Evolutionary conservation across 2,329 filamentous ascomycete genomes (phyloP).

Genomic region (Ceratocystis alfenasii): DNA sequence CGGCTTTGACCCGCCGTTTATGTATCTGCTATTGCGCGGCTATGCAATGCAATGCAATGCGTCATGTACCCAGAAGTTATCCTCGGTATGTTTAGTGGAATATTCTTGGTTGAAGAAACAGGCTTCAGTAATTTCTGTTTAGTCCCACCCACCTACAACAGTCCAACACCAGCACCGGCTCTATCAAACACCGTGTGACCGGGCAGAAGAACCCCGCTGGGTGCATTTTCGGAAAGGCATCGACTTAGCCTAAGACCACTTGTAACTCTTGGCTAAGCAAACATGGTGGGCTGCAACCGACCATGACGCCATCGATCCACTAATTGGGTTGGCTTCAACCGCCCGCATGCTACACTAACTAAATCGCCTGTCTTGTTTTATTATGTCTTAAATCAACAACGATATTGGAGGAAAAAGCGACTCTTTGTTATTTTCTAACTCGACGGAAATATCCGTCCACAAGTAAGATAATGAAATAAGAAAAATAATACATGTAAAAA

Average conservation of each 20-base stretch:
- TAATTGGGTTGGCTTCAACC: neutral
- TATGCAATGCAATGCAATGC: slow-evolving; percentile 1
- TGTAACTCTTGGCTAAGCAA: neutral
- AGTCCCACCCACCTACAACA: no score
- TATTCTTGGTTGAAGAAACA: neutral
- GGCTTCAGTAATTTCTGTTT: no score
- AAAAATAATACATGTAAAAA: neutral
- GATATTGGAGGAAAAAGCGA: neutral
- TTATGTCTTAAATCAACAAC: no score
- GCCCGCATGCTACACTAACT: no score
- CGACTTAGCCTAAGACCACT: neutral
- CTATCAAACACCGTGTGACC: no score
- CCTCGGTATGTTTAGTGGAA: neutral
- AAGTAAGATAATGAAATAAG: neutral
- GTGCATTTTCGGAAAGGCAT: neutral
- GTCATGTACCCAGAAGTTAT: neutral
- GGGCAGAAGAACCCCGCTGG: neutral
- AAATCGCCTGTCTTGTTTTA: no score
- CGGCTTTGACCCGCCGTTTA: neutral
- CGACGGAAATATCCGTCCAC: neutral
- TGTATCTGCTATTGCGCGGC: neutral
- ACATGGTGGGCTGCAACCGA: neutral
- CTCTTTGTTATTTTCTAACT: neutral
- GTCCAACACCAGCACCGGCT: no score
- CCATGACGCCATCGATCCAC: neutral